Evolutionary conservation across 148 eudicot genomes (phyloP), one percentile per base, ranked within the genome.

Genomic region (Agrostemma githago): DNA sequence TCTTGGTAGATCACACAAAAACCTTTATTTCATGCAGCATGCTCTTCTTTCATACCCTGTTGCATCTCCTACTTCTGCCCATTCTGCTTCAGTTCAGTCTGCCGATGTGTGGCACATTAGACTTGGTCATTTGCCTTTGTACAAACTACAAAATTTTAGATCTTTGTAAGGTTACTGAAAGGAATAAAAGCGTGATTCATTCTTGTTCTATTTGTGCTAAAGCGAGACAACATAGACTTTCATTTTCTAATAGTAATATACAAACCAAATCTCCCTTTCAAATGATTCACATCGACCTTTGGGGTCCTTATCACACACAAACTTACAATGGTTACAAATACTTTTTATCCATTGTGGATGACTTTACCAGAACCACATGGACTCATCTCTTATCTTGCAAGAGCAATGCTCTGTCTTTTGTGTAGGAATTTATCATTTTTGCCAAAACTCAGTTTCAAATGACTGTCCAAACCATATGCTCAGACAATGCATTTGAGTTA

Each of bases 221-320:
- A 8, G 64, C 20, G 34, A 19, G 2, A 6, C 64, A 61, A 19
- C 64, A 61, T 9, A 61, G 11, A 8, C 9, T 61, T 7, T 1
- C 64, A 3, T 61, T 61, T 19, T 21, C 37, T 4, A 4, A 2
- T 5, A 58, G 62, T 16, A 3, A 0, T 16, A 58, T 16, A 3
- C 4, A 58, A 8, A 8, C 20, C 17, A 0, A 6, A 3, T 14
- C 10, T 3, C 37, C 37, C 0, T 61, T 61, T 61, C 9, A 61
- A 17, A 8, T 61, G 1, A 61, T 61, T 20, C 38, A 61, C 11
- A 21, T 61, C 1, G 64, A 61, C 20, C 84, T 84, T 74, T 83
- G 84, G 72, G 84, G 59, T 44, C 89, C 92, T 43, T 61, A 61
- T 19, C 64, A n/a, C 2, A 19, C 20, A 5, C 64, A 19, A 8